Conservation (phyloP, 2,329 filamentous ascomycete species). For the Colletotrichum chlorophyti region DNA sequence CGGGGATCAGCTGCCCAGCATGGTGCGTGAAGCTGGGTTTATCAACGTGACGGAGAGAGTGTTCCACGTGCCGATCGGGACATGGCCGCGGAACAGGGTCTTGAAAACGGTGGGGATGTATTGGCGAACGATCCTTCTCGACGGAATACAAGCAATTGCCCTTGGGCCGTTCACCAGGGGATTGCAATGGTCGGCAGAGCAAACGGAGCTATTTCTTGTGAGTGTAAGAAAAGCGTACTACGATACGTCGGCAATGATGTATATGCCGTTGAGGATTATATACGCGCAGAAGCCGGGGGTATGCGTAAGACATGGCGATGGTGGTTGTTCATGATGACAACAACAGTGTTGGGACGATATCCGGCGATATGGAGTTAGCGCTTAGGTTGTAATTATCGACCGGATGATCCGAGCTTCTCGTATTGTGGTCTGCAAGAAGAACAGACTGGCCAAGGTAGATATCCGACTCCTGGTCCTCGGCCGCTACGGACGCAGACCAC, state of each 20-base stretch:
- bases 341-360: no score
- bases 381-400: no score
- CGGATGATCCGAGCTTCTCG: no score
- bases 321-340: no score
- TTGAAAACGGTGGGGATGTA: conserved; percentile 59
- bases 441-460: no score
- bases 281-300: conserved; percentile 59
- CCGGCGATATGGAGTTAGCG: no score
- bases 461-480: no score
- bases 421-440: no score
- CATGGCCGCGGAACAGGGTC: conserved; percentile 58
- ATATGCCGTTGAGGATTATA: conserved; percentile 63
- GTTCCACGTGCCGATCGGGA: conserved; percentile 60
- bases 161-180: conserved; percentile 59
- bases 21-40: conserved; percentile 59
- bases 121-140: conserved; percentile 56
- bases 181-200: conserved; percentile 53
- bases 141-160: conserved; percentile 58
- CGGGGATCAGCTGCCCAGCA: conserved; percentile 46
- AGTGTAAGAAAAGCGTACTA: conserved; percentile 55
- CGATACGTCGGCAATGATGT: conserved; percentile 52
- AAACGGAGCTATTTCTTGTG: conserved; percentile 56
- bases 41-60: conserved; percentile 56
- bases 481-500: no score
- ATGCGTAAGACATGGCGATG: background rate